phyloP scores from a whole-genome alignment of 805 yeast genomes.

The Suhomyces sp. region DNA sequence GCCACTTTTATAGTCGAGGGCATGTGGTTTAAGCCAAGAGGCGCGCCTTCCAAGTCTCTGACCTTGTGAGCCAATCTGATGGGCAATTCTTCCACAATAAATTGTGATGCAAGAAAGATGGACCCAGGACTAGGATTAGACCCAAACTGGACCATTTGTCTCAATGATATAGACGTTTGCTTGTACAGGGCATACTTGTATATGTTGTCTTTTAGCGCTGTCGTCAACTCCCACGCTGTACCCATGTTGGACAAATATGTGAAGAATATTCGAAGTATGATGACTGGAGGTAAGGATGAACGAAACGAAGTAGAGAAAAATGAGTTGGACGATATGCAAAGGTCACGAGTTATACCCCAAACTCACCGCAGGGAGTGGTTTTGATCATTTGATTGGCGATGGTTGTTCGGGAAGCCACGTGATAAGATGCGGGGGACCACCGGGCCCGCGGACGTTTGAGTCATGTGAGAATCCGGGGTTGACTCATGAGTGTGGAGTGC shows the following conservation, averaged over 20 bases:
- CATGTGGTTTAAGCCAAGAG: constrained; percentile 68
- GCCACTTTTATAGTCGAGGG: constrained; percentile 74
- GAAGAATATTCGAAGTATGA: constrained; percentile 1
- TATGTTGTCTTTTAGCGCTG: constrained; percentile 51
- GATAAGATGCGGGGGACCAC: background rate
- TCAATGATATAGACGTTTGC: constrained; percentile 78
- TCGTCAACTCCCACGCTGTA: constrained; percentile 50
- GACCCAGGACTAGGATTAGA: constrained; percentile 74
- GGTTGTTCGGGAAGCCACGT: background rate
- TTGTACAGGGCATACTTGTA: constrained; percentile 67
- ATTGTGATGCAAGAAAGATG: constrained; percentile 77
- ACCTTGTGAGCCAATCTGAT: constrained; percentile 83
- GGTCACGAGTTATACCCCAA: background rate
- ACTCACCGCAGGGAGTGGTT: background rate
- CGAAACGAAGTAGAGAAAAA: background rate
- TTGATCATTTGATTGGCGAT: background rate
- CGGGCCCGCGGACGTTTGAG: background rate
- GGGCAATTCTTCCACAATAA: constrained; percentile 82
- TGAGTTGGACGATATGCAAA: background rate
- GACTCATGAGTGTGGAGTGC: background rate
- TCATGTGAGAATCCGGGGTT: constrained; percentile 1
- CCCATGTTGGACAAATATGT: constrained; percentile 25
- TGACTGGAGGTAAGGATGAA: background rate
- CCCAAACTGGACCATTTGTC: constrained; percentile 93
- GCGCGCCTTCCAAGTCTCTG: constrained; percentile 76